Evolutionary conservation across 352 stramenopile genomes (phyloP).

Genomic region (Globisporangium cylindrosporum): DNA sequence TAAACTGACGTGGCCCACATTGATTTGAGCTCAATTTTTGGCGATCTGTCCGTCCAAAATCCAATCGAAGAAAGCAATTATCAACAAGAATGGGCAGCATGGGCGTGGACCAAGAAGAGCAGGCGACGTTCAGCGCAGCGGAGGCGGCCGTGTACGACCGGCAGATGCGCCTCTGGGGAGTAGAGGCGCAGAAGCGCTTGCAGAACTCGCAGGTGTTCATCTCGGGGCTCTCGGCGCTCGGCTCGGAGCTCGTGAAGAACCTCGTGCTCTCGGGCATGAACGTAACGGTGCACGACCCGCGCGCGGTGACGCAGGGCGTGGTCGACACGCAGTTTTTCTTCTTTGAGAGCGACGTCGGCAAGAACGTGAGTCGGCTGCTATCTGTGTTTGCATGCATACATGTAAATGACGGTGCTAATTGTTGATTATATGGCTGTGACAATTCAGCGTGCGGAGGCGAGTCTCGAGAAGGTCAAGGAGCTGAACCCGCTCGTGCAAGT

Average conservation of each 20-base stretch:
- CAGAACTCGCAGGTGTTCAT: slow-evolving; percentile 89
- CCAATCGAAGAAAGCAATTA: not conserved
- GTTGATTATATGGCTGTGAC: slow-evolving; percentile 12
- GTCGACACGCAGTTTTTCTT: slow-evolving; percentile 88
- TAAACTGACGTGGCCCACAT: not conserved
- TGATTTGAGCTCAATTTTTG: not conserved
- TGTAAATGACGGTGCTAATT: not conserved
- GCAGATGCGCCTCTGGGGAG: slow-evolving; percentile 98
- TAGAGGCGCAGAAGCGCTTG: slow-evolving; percentile 94
- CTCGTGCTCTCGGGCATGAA: slow-evolving; percentile 94
- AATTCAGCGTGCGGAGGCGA: slow-evolving; percentile 63
- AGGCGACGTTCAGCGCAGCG: slow-evolving; percentile 61
- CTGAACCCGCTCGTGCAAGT: slow-evolving; percentile 94
- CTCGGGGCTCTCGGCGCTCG: slow-evolving; percentile 77
- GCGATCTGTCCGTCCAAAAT: not conserved
- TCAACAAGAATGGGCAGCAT: slow-evolving; percentile 4
- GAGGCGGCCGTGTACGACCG: slow-evolving; percentile 97
- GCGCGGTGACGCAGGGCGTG: slow-evolving; percentile 36
- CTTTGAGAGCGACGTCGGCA: slow-evolving; percentile 53
- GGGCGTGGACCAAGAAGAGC: slow-evolving; percentile 9
- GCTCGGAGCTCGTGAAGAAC: slow-evolving; percentile 97
- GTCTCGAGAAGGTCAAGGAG: slow-evolving; percentile 87
- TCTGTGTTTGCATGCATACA: not conserved
- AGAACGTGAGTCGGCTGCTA: slow-evolving; percentile 46
- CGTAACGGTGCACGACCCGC: slow-evolving; percentile 91